A percentile compares a stretch with the other conserved stretches of the same genome.
These are phyloP conservation scores for Pyricularia pennisetigena DNA, from an alignment of 2,329 filamentous ascomycete genomes.

Conservation along the genomic window DNA sequence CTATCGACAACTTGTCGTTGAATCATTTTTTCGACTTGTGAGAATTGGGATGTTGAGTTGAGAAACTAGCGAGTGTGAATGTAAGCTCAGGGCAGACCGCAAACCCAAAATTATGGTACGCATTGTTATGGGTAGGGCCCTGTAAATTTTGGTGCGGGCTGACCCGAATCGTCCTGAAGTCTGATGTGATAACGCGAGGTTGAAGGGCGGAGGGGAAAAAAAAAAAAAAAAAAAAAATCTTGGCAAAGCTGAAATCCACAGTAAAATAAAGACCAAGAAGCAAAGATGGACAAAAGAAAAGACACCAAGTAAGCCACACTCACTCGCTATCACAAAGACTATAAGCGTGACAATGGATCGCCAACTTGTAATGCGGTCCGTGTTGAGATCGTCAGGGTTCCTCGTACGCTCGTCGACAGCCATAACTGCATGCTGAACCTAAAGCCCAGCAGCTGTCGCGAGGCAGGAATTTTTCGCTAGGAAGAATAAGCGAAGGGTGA, in stretches of 20 bases:
- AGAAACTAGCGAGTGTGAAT: background rate
- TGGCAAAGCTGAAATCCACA: background rate
- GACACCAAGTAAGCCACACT: constrained; percentile 18
- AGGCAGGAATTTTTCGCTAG: background rate
- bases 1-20: background rate
- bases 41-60: background rate
- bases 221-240: background rate
- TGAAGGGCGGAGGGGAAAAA: no score
- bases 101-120: background rate
- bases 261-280: background rate
- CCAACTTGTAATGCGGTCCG: constrained; percentile 51
- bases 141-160: background rate
- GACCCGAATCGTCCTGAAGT: background rate
- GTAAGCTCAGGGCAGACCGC: background rate
- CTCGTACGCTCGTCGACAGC: background rate
- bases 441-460: background rate
- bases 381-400: constrained; percentile 27
- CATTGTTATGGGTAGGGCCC: background rate
- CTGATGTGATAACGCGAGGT: background rate
- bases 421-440: background rate
- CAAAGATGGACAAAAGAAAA: constrained; percentile 1
- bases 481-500: background rate
- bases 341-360: constrained; percentile 61
- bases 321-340: constrained; percentile 61
- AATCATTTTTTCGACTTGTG: background rate